Evolutionary conservation across 768 basidiomycete genomes (phyloP), one percentile per base, ranked within the genome.

Genomic region (Tricholoma terreum): DNA sequence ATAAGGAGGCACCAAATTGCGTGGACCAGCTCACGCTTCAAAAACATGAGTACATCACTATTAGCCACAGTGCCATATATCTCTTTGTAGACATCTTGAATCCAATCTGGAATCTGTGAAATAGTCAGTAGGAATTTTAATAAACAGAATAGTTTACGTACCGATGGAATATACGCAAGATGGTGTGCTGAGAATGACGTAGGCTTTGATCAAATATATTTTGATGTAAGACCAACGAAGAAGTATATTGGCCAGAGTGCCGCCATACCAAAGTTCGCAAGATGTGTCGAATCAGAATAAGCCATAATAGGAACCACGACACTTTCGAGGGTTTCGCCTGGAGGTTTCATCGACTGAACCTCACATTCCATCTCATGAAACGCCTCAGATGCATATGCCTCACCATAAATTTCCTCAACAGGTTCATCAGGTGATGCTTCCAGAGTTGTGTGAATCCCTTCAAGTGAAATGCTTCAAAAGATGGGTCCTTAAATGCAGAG

Each of bases 21-120:
- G 40, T 75, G 74, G 33, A 72, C 57, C 2, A 75, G 59, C 38
- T 75, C 73, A 0, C 67, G 66, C 9, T 63, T 56, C 38, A 71
- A 69, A 55, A 76, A 73, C 0, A 67, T 64, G 6, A 74, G 38
- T 0, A 73, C 53, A 3, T 63, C 63, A 0, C 33, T 33, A 3
- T 64, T 55, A 1, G 70, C 57, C 45, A 34, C 52, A 9, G 34
- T 51, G 14, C 54, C 48, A 53, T 50, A 58, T 34, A 38, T 54
- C 8, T 48, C 15, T 1, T 45, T 42, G 24, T 58, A 66, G 42
- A 63, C 61, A 38, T 72, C 70, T 31, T 71, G 63, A 27, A 75
- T 53, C 2, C 43, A 19, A 36, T 69, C 70, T 0, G 67, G 70
- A 19, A 76, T 64, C 70, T 75, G 24, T 15, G 9, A 6, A 33